Base-by-base conservation (phyloP, 2,329 filamentous ascomycete species). In the Annulohypoxylon truncatum region DNA sequence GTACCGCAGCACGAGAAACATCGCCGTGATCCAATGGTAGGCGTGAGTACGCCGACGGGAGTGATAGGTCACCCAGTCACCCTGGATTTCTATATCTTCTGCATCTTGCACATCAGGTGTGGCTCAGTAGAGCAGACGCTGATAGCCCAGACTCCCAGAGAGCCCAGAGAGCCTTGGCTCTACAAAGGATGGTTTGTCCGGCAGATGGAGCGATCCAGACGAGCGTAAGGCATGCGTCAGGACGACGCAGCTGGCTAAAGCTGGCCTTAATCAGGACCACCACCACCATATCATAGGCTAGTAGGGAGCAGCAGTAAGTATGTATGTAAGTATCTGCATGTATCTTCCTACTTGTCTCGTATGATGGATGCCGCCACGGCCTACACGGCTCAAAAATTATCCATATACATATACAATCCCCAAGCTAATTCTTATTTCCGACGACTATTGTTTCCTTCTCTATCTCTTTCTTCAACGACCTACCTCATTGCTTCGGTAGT, bases 201-300 rank as follows among this genome's bases (percentile, higher is more conserved):
- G 38, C 48, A 44, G 63, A 64, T 61, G 56, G 55, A 67, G 46
- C 60, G 60, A 40, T 58, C 64, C 51, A 64, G 59, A 61, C 51
- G 31, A 38, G 60, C 54, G 67, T 69, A 67, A 69, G 24, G 18
- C 50, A 59, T 69, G 67, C 67, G 67, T 69, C 64, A 60, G 35
- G 48, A 53, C 50, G 60, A 69, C 67, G 64, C 64, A 69, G 35
- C 48, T 60, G 15, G 50, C 47, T 47, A 28, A 54, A 63, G 57
- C n/a, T 33, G 54, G 42, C 13, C 42, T 46, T n/a, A 46, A 46
- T 46, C 42, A 46, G 22, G 22, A 46, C 42, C 20, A 26, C 42
- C 20, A 18, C 33, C 42, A 61, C 38, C 60, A 65, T 51, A 29
- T 56, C 55, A 52, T 29, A 40, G 42, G 15, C 10, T 15, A 29